Evolutionary conservation across 768 basidiomycete species (phyloP).

Genomic region (Pleurotus tuoliensis): DNA sequence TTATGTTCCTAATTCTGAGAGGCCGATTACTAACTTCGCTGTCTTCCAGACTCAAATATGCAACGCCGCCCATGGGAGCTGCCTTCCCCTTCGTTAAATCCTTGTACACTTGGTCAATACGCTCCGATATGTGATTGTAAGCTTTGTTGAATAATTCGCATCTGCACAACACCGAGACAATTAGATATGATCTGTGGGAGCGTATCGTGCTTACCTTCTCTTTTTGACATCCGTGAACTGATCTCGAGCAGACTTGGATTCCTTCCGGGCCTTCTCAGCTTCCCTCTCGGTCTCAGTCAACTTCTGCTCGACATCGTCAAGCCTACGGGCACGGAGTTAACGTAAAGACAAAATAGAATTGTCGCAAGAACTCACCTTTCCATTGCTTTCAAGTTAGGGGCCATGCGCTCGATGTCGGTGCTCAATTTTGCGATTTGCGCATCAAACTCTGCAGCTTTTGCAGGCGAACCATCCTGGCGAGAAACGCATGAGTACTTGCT

Average conservation of each 20-base stretch:
- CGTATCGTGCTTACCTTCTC: constrained; percentile 46
- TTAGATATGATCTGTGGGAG: not conserved
- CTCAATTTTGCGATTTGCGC: constrained; percentile 64
- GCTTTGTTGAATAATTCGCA: constrained; percentile 92
- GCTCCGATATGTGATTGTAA: constrained; percentile 92
- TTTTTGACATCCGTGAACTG: constrained; percentile 86
- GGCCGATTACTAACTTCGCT: constrained; percentile 61
- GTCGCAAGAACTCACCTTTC: constrained; percentile 56
- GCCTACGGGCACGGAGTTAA: constrained; percentile 31
- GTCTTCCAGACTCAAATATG: constrained; percentile 94
- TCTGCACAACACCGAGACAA: constrained; percentile 19
- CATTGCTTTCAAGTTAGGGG: constrained; percentile 95
- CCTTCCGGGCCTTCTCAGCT: constrained; percentile 87
- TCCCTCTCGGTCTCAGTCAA: constrained; percentile 88
- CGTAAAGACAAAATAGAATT: not conserved
- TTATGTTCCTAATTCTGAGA: not conserved
- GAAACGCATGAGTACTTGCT: not conserved
- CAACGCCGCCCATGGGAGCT: constrained; percentile 92
- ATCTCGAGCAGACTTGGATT: constrained; percentile 87
- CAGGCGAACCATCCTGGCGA: constrained; percentile 54
- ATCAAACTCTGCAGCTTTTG: constrained; percentile 70
- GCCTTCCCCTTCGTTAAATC: constrained; percentile 95
- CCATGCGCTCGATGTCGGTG: constrained; percentile 87
- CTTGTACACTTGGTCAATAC: constrained; percentile 95
- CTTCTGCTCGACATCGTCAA: constrained; percentile 83